phyloP scores from a whole-genome alignment of 768 basidiomycete species.

The Neoboletus magnificus region DNA sequence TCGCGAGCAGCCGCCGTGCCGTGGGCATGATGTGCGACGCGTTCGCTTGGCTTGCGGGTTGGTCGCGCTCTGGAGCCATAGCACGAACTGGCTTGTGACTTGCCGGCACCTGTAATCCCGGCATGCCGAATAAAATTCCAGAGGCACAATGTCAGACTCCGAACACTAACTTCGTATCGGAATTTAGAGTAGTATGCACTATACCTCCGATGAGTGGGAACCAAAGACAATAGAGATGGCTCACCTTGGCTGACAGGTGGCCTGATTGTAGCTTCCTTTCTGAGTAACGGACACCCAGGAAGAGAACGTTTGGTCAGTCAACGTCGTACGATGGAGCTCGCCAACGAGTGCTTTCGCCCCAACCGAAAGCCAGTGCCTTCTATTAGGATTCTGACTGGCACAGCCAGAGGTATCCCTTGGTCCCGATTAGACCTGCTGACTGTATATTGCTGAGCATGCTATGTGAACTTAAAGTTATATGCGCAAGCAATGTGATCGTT shows the following conservation, averaged over 20 bases:
- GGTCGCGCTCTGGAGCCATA: neutral
- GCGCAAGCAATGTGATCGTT: neutral
- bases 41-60: neutral
- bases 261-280: conserved; percentile 11
- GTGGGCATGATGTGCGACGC: neutral
- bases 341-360: neutral
- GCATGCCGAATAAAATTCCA: conserved; percentile 10
- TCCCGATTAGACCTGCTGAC: neutral
- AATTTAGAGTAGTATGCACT: neutral
- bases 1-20: conserved; percentile 22
- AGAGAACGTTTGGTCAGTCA: neutral
- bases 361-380: neutral
- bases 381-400: conserved; percentile 5
- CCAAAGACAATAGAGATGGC: conserved; percentile 16
- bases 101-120: neutral
- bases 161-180: conserved; percentile 6
- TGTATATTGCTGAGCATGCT: neutral
- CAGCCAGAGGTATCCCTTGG: neutral
- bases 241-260: conserved; percentile 18
- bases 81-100: neutral
- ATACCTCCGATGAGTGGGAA: conserved; percentile 11
- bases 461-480: neutral
- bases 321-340: conserved; percentile 2
- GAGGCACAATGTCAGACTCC: neutral
- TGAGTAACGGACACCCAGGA: conserved; percentile 2